Base-by-base conservation (phyloP, 768 basidiomycete genomes). In the Collybiopsis luxurians region DNA sequence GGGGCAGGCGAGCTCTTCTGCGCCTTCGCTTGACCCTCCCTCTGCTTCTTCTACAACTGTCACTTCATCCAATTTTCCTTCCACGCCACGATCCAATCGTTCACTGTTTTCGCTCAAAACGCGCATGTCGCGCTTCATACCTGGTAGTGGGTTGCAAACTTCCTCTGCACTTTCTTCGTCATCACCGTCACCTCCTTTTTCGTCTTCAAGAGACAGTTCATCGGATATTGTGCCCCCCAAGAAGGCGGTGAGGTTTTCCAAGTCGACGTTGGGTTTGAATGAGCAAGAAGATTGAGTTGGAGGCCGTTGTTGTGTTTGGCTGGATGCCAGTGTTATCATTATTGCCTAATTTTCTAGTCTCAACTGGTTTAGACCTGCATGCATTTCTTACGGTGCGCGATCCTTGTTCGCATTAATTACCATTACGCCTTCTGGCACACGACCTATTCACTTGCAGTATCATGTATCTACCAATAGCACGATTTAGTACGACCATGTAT, bases 211-310 rank as follows among this genome's bases (percentile, higher is more conserved):
- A 4, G 65, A 70, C 17, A 81, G 73, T 56, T 58, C 67, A 11
- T 60, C 66, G 13, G 72, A 73, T 30, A 58, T 67, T 54, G 64
- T 61, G 15, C 58, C 76, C 0, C 80, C 76, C 17, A 81, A 79
- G 60, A 87, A 87, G 65, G 81, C 79, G 2, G 85, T 87, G 36
- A 78, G 85, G 47, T 87, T 87, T 67, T 80, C 81, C n/a, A 71
- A 75, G 24, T 73, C 77, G 59, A 70, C 73, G 49, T 68, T 69
- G 46, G 73, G 24, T 30, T 27, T 51, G 31, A 36, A 31, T 11
- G 30, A 21, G 13, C 34, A 36, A 9, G 19, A 51, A 11, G 50
- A n/a, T n/a, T n/a, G n/a, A n/a, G n/a, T n/a, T n/a, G n/a, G n/a
- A n/a, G n/a, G n/a, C n/a, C n/a, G n/a, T n/a, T n/a, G n/a, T n/a